Percentiles rank a stretch among this genome's conserved stretches.
Conservation (phyloP, 768 basidiomycete species). For the Termitomyces sp. region DNA sequence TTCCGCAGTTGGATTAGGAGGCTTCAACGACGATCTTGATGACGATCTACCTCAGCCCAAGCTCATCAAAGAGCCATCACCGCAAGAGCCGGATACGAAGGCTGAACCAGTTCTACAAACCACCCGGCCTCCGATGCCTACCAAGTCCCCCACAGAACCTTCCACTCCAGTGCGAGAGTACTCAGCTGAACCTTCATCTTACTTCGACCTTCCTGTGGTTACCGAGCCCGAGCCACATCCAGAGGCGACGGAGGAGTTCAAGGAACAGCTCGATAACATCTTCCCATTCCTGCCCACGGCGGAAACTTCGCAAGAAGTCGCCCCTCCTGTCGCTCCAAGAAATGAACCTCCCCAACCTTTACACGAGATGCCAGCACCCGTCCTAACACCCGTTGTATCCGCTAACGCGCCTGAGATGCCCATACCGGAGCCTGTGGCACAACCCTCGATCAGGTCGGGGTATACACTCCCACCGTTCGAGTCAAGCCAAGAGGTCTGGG, state of each 20-base stretch:
- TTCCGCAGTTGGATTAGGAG: background rate
- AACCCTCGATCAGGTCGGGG: background rate
- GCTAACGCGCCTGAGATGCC: constrained; percentile 35
- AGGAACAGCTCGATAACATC: background rate
- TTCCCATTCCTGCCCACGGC: background rate
- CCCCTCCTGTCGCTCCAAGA: no score
- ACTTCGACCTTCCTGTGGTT: background rate
- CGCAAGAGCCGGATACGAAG: constrained; percentile 2
- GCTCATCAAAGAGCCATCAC: background rate
- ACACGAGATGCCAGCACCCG: constrained; percentile 30
- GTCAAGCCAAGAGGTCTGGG: constrained; percentile 21
- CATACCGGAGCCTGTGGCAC: constrained; percentile 41
- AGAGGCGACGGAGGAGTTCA: constrained; percentile 1
- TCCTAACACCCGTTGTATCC: background rate
- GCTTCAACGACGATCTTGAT: background rate
- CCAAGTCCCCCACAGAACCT: background rate
- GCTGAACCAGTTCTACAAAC: constrained; percentile 1
- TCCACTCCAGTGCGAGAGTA: background rate
- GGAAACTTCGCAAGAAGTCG: no score
- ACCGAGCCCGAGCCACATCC: background rate
- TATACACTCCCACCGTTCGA: constrained; percentile 15
- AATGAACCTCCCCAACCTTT: no score
- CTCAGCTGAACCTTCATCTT: background rate
- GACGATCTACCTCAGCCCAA: constrained; percentile 2
- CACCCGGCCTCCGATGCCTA: background rate